Conservation (phyloP, 164 flowering plant species). For the Vitis riparia region DNA sequence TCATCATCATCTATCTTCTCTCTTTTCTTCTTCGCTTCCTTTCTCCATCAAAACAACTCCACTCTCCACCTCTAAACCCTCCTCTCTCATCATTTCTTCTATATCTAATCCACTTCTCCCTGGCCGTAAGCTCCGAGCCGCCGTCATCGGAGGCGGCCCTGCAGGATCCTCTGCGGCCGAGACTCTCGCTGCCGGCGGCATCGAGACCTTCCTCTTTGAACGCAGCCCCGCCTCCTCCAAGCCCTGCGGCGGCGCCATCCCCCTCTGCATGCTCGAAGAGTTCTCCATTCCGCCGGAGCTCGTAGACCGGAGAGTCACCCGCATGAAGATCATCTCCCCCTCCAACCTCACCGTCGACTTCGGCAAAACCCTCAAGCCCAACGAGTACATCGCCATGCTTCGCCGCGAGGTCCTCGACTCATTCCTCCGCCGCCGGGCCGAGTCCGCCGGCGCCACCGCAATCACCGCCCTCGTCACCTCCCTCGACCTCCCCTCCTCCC, state of each 20-base stretch:
- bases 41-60: not conserved
- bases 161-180: slow-evolving; percentile 86
- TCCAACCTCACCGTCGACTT: slow-evolving; percentile 74
- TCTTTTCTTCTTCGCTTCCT: not conserved
- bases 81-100: slow-evolving; percentile 3
- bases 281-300: slow-evolving; percentile 67
- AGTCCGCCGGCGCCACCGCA: slow-evolving; percentile 52
- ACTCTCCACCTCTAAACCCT: not conserved
- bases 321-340: slow-evolving; percentile 76
- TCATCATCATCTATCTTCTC: too few relatives aligned
- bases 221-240: slow-evolving; percentile 60
- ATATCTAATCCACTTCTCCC: slow-evolving; percentile 15
- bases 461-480: slow-evolving; percentile 55
- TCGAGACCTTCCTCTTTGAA: slow-evolving; percentile 78
- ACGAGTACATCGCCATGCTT: slow-evolving; percentile 75
- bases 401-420: slow-evolving; percentile 79
- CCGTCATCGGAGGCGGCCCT: slow-evolving; percentile 91
- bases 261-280: slow-evolving; percentile 83
- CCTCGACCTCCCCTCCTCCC: slow-evolving; percentile 42
- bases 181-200: slow-evolving; percentile 60
- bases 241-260: slow-evolving; percentile 92
- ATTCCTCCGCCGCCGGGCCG: slow-evolving; percentile 70
- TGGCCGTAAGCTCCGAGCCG: slow-evolving; percentile 64
- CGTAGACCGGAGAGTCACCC: slow-evolving; percentile 70
- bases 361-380: slow-evolving; percentile 58